These are phyloP conservation scores for Dictyostelium intermedium DNA, from an alignment of 78 protist genomes.

Conservation along the genomic window DNA sequence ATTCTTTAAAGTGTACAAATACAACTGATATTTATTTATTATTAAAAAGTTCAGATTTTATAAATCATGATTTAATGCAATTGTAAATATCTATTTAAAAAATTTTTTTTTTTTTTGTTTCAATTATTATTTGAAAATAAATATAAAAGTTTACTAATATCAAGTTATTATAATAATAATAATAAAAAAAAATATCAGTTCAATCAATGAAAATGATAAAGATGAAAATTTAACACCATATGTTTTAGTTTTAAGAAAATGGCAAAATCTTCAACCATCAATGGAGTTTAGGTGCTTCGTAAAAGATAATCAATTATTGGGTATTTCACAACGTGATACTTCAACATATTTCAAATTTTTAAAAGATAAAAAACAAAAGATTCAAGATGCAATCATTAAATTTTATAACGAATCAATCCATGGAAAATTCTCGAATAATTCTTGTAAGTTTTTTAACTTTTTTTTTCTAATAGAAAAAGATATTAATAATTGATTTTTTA, in stretches of 20 bases:
- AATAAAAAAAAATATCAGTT: neutral
- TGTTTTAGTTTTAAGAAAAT: conserved; percentile 70
- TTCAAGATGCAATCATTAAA: neutral
- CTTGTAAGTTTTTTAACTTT: conserved; percentile 20
- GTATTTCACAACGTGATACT: conserved; percentile 74
- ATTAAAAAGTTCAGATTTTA: conserved; percentile 77
- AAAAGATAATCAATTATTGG: conserved; percentile 40
- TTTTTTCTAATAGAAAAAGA: neutral
- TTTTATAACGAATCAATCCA: conserved; percentile 12
- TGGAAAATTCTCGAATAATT: conserved; percentile 7
- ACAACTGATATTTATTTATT: conserved; percentile 50
- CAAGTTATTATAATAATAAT: neutral
- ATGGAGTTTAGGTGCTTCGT: conserved; percentile 85
- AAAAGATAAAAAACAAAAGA: conserved; percentile 17
- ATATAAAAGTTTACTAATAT: neutral
- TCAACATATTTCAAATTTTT: conserved; percentile 37
- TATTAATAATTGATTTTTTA: neutral
- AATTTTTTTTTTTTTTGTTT: too few species aligned
- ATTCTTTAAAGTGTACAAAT: conserved; percentile 38
- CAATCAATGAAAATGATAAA: neutral
- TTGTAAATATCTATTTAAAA: conserved; percentile 36
- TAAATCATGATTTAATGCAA: conserved; percentile 70
- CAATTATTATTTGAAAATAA: neutral
- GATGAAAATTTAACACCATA: conserved; percentile 39
- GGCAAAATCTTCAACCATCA: conserved; percentile 19